Evolutionary conservation across 106 monocot species (phyloP).

Genomic region (Triglochin maritima): DNA sequence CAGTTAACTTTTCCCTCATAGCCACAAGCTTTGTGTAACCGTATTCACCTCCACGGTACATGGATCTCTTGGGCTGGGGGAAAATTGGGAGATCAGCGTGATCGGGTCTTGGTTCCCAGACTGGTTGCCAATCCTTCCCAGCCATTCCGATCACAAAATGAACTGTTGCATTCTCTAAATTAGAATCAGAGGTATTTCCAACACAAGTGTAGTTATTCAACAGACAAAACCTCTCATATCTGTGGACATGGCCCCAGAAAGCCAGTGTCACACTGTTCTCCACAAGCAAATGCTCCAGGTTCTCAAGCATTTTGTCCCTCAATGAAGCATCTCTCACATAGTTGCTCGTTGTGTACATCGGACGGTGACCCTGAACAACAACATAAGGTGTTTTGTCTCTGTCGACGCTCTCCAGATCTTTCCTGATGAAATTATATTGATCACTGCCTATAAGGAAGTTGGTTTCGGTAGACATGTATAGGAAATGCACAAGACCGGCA

Average conservation of each 20-base stretch:
- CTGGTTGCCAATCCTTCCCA: conserved; percentile 90
- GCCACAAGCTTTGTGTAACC: conserved; percentile 89
- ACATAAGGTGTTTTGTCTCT: conserved; percentile 76
- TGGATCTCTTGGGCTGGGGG: conserved; percentile 58
- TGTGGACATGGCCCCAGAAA: conserved; percentile 96
- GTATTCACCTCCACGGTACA: conserved; percentile 90
- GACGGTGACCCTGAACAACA: conserved; percentile 89
- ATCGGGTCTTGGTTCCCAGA: conserved; percentile 63
- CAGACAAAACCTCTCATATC: conserved; percentile 94
- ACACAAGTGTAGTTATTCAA: conserved; percentile 57
- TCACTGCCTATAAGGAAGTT: conserved; percentile 72
- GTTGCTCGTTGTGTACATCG: conserved; percentile 92
- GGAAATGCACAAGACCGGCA: conserved; percentile 75
- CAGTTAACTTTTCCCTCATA: conserved; percentile 63
- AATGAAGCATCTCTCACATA: conserved; percentile 52
- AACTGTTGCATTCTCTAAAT: conserved; percentile 31
- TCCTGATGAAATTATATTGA: conserved; percentile 79
- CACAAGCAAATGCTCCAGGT: conserved; percentile 69
- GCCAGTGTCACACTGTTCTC: conserved; percentile 85
- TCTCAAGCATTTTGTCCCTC: conserved; percentile 57
- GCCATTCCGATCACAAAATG: conserved; percentile 95
- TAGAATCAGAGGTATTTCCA: conserved; percentile 23
- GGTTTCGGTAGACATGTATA: conserved; percentile 94
- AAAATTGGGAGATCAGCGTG: conserved; percentile 61
- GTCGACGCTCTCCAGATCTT: conserved; percentile 59